Evolutionary conservation across 2,329 filamentous ascomycete genomes (phyloP).

Genomic region (Graphilbum sp.): DNA sequence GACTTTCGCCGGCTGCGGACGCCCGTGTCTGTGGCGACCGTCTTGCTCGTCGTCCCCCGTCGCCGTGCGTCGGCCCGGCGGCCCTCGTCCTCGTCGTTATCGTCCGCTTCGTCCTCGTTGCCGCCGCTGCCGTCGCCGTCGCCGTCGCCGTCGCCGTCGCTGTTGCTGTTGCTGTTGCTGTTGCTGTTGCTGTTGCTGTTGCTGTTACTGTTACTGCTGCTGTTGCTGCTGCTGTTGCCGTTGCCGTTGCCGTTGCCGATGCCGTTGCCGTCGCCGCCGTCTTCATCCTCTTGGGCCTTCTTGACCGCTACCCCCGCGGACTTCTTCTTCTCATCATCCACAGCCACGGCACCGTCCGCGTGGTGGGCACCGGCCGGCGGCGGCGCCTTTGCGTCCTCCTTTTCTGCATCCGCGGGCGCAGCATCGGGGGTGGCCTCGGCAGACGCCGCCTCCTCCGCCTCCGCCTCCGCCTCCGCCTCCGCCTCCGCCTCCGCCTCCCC

Average conservation of each 20-base stretch:
- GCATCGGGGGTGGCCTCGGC: too few relatives aligned
- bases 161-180: too few relatives aligned
- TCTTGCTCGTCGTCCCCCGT: conserved; percentile 3
- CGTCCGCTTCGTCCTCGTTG: conserved; percentile 17
- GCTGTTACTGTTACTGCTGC: too few relatives aligned
- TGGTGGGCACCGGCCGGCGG: too few relatives aligned
- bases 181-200: too few relatives aligned
- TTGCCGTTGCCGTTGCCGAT: conserved; percentile 18
- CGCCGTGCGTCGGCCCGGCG: conserved; percentile 11
- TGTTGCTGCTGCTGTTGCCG: too few relatives aligned
- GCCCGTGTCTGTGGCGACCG: conserved; percentile 3
- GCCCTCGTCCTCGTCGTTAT: conserved; percentile 17
- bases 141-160: conserved; percentile 10
- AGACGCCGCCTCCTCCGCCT: conserved; percentile 12
- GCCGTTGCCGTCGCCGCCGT: conserved; percentile 11
- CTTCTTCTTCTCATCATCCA: neutral
- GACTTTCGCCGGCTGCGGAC: conserved; percentile 5
- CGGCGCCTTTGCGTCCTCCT: conserved; percentile 2
- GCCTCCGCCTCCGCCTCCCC: conserved; percentile 18
- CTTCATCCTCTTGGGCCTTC: neutral
- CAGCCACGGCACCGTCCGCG: neutral
- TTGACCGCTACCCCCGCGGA: neutral
- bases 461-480: conserved; percentile 12
- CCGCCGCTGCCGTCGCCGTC: conserved; percentile 17
- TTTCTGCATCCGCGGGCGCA: conserved; percentile 16